Conservation (phyloP, 2,329 filamentous ascomycete genomes). For the Claviceps sp. region DNA sequence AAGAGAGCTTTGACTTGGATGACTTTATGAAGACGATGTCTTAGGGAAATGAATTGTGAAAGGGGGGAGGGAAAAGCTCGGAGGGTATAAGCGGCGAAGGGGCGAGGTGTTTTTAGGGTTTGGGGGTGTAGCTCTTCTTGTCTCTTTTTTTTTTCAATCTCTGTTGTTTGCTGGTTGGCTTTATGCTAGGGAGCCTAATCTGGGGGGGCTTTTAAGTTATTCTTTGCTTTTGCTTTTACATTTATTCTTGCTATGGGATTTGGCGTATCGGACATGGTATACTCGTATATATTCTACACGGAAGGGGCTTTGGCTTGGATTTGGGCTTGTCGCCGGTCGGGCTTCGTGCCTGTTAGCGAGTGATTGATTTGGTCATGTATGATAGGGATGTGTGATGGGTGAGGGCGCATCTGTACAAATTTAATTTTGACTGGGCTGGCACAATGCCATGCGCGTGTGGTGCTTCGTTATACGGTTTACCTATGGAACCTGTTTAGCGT, state of each 20-base stretch:
- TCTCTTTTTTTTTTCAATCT: neutral
- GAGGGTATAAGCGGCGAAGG: too few species aligned
- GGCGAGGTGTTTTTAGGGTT: neutral
- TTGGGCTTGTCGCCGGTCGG: neutral
- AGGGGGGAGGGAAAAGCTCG: neutral
- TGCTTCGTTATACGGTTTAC: too few species aligned
- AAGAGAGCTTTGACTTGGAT: slow-evolving; percentile 93
- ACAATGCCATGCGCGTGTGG: neutral
- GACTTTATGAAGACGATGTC: slow-evolving; percentile 94
- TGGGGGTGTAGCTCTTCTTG: neutral
- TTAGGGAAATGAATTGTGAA: slow-evolving; percentile 12
- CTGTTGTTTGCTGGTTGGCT: neutral
- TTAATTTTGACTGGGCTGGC: neutral
- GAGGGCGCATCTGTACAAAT: slow-evolving; percentile 1
- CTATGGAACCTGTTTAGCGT: too few species aligned
- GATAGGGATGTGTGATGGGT: neutral
- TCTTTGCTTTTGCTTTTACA: neutral
- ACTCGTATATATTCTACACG: neutral
- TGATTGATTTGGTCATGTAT: slow-evolving; percentile 1
- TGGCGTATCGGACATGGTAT: slow-evolving; percentile 1
- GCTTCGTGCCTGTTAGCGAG: neutral
- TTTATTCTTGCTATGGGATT: neutral
- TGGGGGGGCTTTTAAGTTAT: neutral
- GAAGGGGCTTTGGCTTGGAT: neutral
- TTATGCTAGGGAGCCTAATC: neutral